phyloP scores from a whole-genome alignment of 2,329 filamentous ascomycete genomes.

The Phyllosticta ampelicida region DNA sequence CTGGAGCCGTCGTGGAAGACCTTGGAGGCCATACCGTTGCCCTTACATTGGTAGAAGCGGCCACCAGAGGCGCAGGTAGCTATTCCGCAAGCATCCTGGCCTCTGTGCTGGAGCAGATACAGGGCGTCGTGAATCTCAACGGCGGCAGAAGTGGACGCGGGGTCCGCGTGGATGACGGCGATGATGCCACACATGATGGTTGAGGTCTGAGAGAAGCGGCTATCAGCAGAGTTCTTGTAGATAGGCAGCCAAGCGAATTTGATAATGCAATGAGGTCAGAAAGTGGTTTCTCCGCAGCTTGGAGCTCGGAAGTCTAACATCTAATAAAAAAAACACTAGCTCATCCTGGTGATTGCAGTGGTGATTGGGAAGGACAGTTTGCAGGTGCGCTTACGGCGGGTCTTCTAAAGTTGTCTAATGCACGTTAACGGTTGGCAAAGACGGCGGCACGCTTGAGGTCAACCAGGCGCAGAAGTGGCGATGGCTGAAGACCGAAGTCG shows the following conservation, averaged over 20 bases:
- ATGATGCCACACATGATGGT: conserved; percentile 42
- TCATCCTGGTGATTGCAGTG: conserved; percentile 14
- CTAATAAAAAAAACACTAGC: conserved; percentile 18
- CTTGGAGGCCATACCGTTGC: conserved; percentile 74
- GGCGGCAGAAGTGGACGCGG: conserved; percentile 26
- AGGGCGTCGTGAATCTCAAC: conserved; percentile 35
- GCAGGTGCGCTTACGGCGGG: neutral
- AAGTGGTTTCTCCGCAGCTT: conserved; percentile 14
- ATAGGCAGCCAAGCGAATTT: neutral
- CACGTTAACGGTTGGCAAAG: neutral
- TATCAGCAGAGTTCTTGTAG: neutral
- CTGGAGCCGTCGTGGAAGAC: conserved; percentile 74
- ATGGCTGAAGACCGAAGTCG: neutral
- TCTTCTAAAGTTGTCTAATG: neutral
- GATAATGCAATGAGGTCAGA: conserved; percentile 9
- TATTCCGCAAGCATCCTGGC: conserved; percentile 83
- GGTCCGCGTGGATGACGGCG: conserved; percentile 37
- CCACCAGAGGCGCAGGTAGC: conserved; percentile 64
- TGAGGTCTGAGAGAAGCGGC: neutral
- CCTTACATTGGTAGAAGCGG: conserved; percentile 80
- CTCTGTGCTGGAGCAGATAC: conserved; percentile 44
- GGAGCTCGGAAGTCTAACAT: conserved; percentile 35
- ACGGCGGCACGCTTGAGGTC: neutral
- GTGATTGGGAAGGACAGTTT: neutral
- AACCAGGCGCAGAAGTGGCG: neutral